Evolutionary conservation across 192 early-diverging fungal genomes (phyloP).

Genomic region (Polychytrium aggregatum): DNA sequence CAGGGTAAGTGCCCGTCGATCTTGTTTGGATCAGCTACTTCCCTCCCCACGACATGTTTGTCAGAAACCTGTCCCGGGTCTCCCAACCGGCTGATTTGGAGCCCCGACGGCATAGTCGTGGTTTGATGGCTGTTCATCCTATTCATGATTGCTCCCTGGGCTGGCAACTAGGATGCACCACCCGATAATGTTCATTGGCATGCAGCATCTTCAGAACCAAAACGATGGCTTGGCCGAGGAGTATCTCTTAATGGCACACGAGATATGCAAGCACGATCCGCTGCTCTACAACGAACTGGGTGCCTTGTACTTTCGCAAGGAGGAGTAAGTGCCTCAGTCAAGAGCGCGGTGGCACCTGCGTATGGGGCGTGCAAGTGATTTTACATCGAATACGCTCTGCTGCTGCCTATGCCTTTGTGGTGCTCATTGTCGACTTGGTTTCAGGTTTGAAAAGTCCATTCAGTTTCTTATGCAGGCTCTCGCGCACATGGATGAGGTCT

Average conservation of each 20-base stretch:
- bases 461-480: constrained; percentile 41
- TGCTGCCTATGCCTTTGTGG: background rate
- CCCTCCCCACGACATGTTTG: constrained; percentile 1
- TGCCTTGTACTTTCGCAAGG: constrained; percentile 36
- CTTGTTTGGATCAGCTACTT: constrained; percentile 2
- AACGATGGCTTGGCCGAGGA: constrained; percentile 47
- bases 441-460: constrained; percentile 43
- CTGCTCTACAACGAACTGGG: constrained; percentile 64
- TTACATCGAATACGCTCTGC: background rate
- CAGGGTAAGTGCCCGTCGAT: constrained; percentile 37
- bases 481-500: constrained; percentile 26
- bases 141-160: constrained; percentile 2
- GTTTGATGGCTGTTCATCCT: constrained; percentile 1
- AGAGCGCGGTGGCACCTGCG: no score
- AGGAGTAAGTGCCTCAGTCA: no score
- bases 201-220: constrained; percentile 55
- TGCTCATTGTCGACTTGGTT: background rate
- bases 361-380: no score
- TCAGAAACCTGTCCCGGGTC: constrained; percentile 1
- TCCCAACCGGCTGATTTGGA: constrained; percentile 1
- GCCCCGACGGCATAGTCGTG: background rate
- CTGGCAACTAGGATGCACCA: constrained; percentile 47
- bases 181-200: constrained; percentile 63
- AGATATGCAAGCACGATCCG: constrained; percentile 51
- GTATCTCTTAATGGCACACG: constrained; percentile 39